A percentile compares a stretch with the other conserved stretches of the same genome.
phyloP scores from a whole-genome alignment of 441 rosid species.

The Biscutella auriculata region DNA sequence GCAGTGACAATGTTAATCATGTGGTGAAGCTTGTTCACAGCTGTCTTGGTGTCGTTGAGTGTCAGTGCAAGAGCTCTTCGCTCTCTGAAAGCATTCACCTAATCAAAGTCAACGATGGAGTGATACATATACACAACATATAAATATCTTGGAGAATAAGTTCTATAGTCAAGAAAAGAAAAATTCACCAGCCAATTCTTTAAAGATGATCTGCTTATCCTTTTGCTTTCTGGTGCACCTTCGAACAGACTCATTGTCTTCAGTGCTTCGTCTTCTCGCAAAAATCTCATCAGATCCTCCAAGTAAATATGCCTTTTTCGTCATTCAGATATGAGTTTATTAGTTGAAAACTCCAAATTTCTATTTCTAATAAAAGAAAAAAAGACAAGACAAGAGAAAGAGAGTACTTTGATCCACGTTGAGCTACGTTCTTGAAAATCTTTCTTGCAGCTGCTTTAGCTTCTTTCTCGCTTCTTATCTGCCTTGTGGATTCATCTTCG shows the following conservation, averaged over 20 bases:
- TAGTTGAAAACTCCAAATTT: background rate
- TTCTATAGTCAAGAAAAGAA: no score
- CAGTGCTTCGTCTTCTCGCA: constrained; percentile 59
- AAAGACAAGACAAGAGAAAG: no score
- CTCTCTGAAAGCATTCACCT: constrained; percentile 67
- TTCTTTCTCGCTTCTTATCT: constrained; percentile 62
- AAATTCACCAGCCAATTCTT: constrained; percentile 72
- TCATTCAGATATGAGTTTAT: background rate
- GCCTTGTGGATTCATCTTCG: constrained; percentile 46
- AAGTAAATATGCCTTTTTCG: constrained; percentile 41
- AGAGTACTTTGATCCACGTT: constrained; percentile 47
- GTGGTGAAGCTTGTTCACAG: constrained; percentile 52
- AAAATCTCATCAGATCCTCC: constrained; percentile 63
- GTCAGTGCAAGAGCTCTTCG: constrained; percentile 64
- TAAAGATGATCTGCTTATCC: constrained; percentile 52
- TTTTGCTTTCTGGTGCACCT: constrained; percentile 44
- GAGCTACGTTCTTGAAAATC: constrained; percentile 57
- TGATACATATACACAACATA: background rate
- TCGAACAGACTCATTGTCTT: constrained; percentile 60
- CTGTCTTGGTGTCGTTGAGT: constrained; percentile 61
- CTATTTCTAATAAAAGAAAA: background rate
- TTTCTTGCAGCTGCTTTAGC: constrained; percentile 81
- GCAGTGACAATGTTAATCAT: constrained; percentile 25
- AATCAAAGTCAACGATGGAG: background rate
- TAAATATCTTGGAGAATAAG: no score